Percentiles rank a stretch among this genome's conserved stretches.
Evolutionary conservation across 2,329 filamentous ascomycete genomes (phyloP).

Genomic region (Aureobasidium leucospermi): DNA sequence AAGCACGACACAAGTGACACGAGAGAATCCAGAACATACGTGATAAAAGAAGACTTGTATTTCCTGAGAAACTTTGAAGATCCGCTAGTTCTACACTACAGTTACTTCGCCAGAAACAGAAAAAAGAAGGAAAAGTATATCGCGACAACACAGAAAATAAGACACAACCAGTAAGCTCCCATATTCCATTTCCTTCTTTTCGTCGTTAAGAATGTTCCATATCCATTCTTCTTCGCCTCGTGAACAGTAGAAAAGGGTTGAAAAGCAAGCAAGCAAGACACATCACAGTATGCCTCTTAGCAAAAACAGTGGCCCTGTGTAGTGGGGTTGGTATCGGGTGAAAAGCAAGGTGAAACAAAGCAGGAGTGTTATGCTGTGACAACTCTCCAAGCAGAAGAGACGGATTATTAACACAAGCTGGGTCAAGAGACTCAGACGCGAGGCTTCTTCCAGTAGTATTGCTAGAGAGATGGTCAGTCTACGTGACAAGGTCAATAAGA

Average conservation of each 20-base stretch:
- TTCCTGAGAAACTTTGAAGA: background rate
- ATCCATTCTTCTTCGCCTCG: background rate
- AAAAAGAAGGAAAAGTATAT: background rate
- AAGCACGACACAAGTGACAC: background rate
- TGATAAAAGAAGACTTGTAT: background rate
- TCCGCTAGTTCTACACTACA: constrained; percentile 6
- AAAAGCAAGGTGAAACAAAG: background rate
- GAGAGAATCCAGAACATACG: no score
- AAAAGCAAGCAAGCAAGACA: background rate
- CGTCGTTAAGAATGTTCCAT: background rate
- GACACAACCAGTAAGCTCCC: background rate
- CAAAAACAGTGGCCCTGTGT: background rate
- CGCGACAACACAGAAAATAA: background rate
- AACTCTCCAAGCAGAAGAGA: background rate
- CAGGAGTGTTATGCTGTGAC: background rate
- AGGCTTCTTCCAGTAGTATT: constrained; percentile 19
- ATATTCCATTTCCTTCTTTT: constrained; percentile 2
- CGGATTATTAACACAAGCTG: background rate
- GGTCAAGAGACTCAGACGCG: background rate
- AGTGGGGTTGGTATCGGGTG: background rate
- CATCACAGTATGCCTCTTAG: background rate
- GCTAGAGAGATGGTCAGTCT: background rate
- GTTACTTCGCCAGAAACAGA: background rate
- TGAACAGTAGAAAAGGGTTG: background rate
- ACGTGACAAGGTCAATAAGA: background rate